Percentiles rank a stretch among this genome's conserved stretches.
Evolutionary conservation across 306 rosid species (phyloP).

Genomic region (Psophocarpus tetragonolobus): DNA sequence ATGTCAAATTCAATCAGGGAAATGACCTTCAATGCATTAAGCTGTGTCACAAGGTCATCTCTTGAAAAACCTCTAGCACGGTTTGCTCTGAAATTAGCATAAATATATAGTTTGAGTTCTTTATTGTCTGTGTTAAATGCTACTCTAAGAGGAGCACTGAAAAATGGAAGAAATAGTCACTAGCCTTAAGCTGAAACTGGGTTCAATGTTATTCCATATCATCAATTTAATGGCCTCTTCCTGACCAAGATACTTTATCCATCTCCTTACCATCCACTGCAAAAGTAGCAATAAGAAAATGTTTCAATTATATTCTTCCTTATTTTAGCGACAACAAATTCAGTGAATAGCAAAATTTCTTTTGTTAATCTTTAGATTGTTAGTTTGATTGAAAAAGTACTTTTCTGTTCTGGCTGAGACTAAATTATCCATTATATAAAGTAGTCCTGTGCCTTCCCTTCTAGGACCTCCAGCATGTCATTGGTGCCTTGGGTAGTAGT

Average conservation of each 20-base stretch:
- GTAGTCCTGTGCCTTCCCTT: not conserved
- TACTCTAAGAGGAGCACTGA: conserved; percentile 9
- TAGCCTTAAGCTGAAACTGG: conserved; percentile 85
- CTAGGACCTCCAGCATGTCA: not conserved
- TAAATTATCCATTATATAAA: not conserved
- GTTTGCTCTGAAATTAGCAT: conserved; percentile 66
- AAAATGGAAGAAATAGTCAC: conserved; percentile 25
- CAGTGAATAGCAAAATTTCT: not conserved
- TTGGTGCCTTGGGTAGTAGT: not conserved
- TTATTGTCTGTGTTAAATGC: conserved; percentile 11
- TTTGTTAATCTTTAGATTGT: not conserved
- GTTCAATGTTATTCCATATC: conserved; percentile 86
- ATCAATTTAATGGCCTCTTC: conserved; percentile 78
- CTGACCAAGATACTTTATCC: conserved; percentile 81
- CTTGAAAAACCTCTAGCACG: conserved; percentile 66
- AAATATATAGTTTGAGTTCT: conserved; percentile 30
- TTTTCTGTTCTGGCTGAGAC: not conserved
- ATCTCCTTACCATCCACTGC: conserved; percentile 92
- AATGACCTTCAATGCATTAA: conserved; percentile 67
- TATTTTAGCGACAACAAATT: not conserved
- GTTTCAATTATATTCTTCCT: conserved; percentile 9
- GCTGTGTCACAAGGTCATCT: conserved; percentile 64
- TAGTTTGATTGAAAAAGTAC: conserved; percentile 6
- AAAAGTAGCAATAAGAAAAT: conserved; percentile 30
- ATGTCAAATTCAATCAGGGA: conserved; percentile 12